Evolutionary conservation across 2,329 filamentous ascomycete species (phyloP), one percentile per base, ranked within the genome.

Genomic region (Pseudogymnoascus verrucosus): DNA sequence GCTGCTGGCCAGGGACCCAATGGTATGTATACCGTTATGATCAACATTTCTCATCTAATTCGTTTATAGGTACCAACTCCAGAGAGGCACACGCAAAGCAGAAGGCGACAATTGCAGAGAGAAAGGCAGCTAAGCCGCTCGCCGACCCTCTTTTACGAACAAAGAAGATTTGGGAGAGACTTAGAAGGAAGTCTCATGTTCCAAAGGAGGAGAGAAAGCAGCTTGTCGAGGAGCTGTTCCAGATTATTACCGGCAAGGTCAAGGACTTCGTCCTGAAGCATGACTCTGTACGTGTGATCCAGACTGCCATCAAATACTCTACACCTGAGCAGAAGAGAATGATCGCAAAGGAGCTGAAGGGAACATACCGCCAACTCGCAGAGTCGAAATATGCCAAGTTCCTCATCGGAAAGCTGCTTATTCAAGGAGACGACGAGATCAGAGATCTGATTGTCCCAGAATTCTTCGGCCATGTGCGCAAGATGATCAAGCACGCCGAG

Each of bases 331-430:
- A 97, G 78, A 85, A 91, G 72, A 90, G 88, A 76, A 85, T 88
- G 78, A 97, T 99, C 71, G 91, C 93, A 7, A 82, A 80, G 64
- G 95, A 99, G 76, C 82, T 99, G 63, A 87, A 90, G 76, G 92
- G 93, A 16, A 88, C 89, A 69, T 96, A 96, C 75, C 84, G 86
- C 47, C 85, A 90, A 69, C 80, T 99, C 69, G 92, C 93, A 2
- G 93, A 98, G 80, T 96, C 93, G 78, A 90, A 89, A 76, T 99
- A 99, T 74, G 93, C 93, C 71, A 99, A 99, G 78, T 99, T 98
- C 76, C 77, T 99, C 71, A 91, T 99, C 65, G 95, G 91, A 69
- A 99, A 99, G 78, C 82, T 99, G 71, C 84, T 99, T 68, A 89
- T 96, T n/a, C 90, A 96, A 73, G 91, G 92, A 66, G 91, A 97